Conservation (phyloP, 306 rosid species). For the barrel medic (Medicago truncatula) region MtrunA17r5.0-ANR NC_053045.1:55202001-55202500, state of each 20-base stretch:
- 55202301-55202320: too few species aligned
- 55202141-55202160: slow-evolving; percentile 74
- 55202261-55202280: too few species aligned
- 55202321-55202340: too few species aligned
- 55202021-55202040: too few species aligned
- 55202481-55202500: slow-evolving; percentile 61
- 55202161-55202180: slow-evolving; percentile 74
- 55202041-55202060: slow-evolving; percentile 2
- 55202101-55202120: slow-evolving; percentile 98
- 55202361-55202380: too few species aligned
- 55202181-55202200: slow-evolving; percentile 92
- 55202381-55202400: too few species aligned
- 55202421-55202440: slow-evolving; percentile 95
- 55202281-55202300: too few species aligned
- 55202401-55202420: slow-evolving; percentile 63
- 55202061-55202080: slow-evolving; percentile 89
- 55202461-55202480: slow-evolving; percentile 92
- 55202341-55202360: too few species aligned
- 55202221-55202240: not conserved
- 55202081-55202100: slow-evolving; percentile 95
- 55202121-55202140: slow-evolving; percentile 92
- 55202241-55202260: too few species aligned
- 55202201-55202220: slow-evolving; percentile 37
- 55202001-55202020: too few species aligned
- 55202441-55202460: slow-evolving; percentile 91